Percentiles rank a stretch among this genome's conserved stretches.
Conservation (phyloP, 1,284 basidiomycete species). For the Heterobasidion parviporum region DNA sequence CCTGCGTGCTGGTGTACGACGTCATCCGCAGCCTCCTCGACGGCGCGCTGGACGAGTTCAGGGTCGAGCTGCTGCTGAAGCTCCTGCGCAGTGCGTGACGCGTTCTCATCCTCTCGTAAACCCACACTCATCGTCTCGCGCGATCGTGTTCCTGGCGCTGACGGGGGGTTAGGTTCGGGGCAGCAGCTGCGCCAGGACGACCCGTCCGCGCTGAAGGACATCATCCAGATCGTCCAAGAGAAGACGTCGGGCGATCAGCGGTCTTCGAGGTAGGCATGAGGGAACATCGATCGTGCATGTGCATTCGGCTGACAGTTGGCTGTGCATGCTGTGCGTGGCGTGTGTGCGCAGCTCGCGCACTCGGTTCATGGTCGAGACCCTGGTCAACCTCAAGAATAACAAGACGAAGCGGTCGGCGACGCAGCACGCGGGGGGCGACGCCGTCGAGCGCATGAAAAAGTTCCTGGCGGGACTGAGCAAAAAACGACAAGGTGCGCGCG, state of each 20-base stretch:
- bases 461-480: slow-evolving; percentile 71
- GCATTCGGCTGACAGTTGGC: background rate
- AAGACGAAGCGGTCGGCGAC: slow-evolving; percentile 61
- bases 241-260: slow-evolving; percentile 54
- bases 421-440: slow-evolving; percentile 61
- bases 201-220: slow-evolving; percentile 76
- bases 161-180: slow-evolving; percentile 59
- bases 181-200: slow-evolving; percentile 85
- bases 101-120: background rate
- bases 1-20: slow-evolving; percentile 85
- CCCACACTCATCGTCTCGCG: background rate
- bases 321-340: background rate
- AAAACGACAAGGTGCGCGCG: slow-evolving; percentile 57
- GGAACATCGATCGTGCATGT: no score
- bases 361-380: slow-evolving; percentile 89
- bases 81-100: slow-evolving; percentile 67
- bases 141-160: background rate
- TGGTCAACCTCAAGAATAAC: slow-evolving; percentile 87
- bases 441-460: slow-evolving; percentile 79
- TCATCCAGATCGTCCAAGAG: slow-evolving; percentile 76
- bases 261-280: slow-evolving; percentile 44
- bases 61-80: slow-evolving; percentile 85
- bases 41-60: slow-evolving; percentile 61
- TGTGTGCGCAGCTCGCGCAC: slow-evolving; percentile 71
- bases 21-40: slow-evolving; percentile 76